Base-by-base conservation (phyloP, 176 grass and related monocot species). In the Oryza glaberrima region DNA sequence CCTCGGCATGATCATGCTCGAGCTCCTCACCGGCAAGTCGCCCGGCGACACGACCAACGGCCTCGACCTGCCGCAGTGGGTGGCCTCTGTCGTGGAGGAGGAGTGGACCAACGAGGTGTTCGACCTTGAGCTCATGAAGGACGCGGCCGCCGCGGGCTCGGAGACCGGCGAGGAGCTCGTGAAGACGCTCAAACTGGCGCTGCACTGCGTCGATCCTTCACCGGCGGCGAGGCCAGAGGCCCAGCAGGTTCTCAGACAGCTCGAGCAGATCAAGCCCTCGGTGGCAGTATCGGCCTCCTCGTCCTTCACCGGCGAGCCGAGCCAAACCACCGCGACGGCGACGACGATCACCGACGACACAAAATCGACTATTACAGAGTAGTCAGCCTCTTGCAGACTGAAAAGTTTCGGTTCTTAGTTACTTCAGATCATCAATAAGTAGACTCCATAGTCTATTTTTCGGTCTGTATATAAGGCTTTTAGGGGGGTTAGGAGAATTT, bases 31-130 rank as follows among this genome's bases (percentile, higher is more conserved):
- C 1, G 94, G 97, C 69, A 96, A 96, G 78, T 90, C 97, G 2
- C 92, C 97, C 0, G 93, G 90, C 41, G 97, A 94, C 83, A 91
- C 90, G 30, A 91, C 84, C 51, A 91, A 96, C 83, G 94, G 97
- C 78, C 79, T 96, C 75, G 92, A 99, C 83, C 81, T 99, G 67
- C 94, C 94, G 6, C 97, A 99, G 52, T 99, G 97, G 94, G 97
- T 99, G 79, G 94, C 97, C 17, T 99, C 97, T 0, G 90, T 91
- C 22, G 94, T 92, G 11, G 86, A 96, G 83, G 97, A 99, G 72
- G 94, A 99, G 79, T 99, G 97, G 97, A 96, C 88, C 7, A 99
- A 94, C 77, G 97, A 99, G 84, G 97, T 99, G 90, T 99, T 99
- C 74, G 97, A 99, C 85, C 72, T 96, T 60, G 94, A 96, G 84